Evolutionary conservation across 352 stramenopile genomes (phyloP), one percentile per base, ranked within the genome.

Genomic region (Phytophthora europaea): DNA sequence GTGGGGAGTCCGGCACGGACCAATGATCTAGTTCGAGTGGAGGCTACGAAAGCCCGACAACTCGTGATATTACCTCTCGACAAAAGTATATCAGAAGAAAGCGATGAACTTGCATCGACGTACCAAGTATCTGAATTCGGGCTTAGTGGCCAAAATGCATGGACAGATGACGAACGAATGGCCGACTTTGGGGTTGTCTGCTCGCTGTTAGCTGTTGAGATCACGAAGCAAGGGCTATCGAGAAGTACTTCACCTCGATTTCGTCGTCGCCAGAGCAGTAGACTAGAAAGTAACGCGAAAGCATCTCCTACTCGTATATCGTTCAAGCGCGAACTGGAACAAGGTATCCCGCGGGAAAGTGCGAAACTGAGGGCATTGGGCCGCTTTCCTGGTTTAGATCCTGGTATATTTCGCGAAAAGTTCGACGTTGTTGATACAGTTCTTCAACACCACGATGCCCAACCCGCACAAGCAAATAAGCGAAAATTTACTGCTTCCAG

Each of bases 331-430:
- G 80, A 88, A 18, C 23, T 89, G 2, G 79, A 88, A 15, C 84
- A 89, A 61, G 84, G 82, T 2, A 65, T 91, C 10, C 84, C 84
- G 0, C 20, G 85, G n/a, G 84, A 89, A 53, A 90, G 82, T 38
- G 84, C 87, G 6, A 86, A 89, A 56, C 33, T 88, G 10, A 73
- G 82, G 10, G 79, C 85, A 55, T 65, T 91, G 6, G 78, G 80
- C 28, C 80, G 83, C 31, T 90, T 81, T 61, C 85, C 82, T n/a
- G 71, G 84, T 61, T 56, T 91, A 4, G 77, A 90, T 52, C 79
- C 79, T 7, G 67, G 51, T 1, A 73, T 89, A 33, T 89, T 91
- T 53, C 76, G 74, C 40, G 74, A 86, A 58, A 57, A 75, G 0
- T 56, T 57, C 8, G 78, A 79, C 20, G 45, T 77, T 26, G 82